phyloP scores from a whole-genome alignment of 2,329 filamentous ascomycete species.

The Colletotrichum falcatum region DNA sequence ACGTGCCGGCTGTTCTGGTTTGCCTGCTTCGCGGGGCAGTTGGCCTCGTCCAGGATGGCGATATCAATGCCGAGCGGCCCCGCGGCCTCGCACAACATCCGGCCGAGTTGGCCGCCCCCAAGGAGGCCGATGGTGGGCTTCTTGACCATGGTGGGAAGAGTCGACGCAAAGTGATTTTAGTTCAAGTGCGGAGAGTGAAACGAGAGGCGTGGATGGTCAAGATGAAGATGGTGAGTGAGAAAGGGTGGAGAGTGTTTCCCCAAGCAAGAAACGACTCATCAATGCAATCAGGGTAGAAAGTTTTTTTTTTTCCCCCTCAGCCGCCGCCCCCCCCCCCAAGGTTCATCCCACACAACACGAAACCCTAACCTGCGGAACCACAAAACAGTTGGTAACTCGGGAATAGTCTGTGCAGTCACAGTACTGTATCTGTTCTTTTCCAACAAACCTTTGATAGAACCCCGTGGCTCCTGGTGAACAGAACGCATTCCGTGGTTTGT shows the following conservation, averaged over 20 bases:
- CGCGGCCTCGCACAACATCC: slow-evolving; percentile 94
- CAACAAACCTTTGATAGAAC: neutral
- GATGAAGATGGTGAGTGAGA: slow-evolving; percentile 3
- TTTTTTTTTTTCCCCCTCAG: too few relatives aligned
- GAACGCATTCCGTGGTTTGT: neutral
- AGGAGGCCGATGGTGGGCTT: slow-evolving; percentile 63
- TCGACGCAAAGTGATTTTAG: slow-evolving; percentile 2
- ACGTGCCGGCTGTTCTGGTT: slow-evolving; percentile 81
- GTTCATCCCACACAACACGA: slow-evolving; percentile 22
- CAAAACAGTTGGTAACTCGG: neutral
- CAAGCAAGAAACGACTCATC: slow-evolving; percentile 32
- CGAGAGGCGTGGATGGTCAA: slow-evolving; percentile 1
- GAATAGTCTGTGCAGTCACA: neutral
- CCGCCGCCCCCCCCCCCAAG: neutral
- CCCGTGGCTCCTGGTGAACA: neutral
- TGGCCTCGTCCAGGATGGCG: slow-evolving; percentile 81
- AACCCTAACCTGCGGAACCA: slow-evolving; percentile 18
- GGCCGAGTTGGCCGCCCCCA: slow-evolving; percentile 81
- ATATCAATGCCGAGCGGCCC: slow-evolving; percentile 79
- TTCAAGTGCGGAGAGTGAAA: slow-evolving; percentile 8
- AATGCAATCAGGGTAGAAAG: slow-evolving; percentile 34
- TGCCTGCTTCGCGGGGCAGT: slow-evolving; percentile 87
- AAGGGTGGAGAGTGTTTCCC: slow-evolving; percentile 18
- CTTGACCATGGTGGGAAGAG: slow-evolving; percentile 45
- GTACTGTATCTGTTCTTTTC: neutral